A percentile compares a stretch with the other conserved stretches of the same genome.
Conservation (phyloP, 805 yeast genomes). For the Ogataea ganodermae region DNA sequence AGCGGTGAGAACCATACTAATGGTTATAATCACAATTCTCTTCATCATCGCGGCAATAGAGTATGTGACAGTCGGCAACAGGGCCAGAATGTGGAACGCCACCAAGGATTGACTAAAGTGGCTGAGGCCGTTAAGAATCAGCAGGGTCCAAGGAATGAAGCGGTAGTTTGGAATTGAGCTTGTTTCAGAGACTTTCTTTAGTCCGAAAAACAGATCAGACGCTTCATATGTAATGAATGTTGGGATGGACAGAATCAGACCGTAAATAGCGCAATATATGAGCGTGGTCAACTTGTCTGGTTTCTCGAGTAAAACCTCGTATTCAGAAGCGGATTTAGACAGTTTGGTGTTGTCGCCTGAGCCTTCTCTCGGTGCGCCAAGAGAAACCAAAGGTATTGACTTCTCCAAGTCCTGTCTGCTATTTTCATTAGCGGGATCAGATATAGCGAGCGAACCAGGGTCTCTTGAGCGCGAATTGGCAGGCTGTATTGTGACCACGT, state of each 20-base stretch:
- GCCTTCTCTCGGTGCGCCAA: background rate
- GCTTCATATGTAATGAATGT: constrained; percentile 71
- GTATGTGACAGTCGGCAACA: constrained; percentile 80
- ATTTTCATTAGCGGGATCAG: constrained; percentile 2
- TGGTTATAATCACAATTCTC: constrained; percentile 79
- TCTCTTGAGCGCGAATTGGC: constrained; percentile 5
- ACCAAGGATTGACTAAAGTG: constrained; percentile 80
- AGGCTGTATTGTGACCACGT: constrained; percentile 58
- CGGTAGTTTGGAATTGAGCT: constrained; percentile 26
- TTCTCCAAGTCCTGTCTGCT: constrained; percentile 12
- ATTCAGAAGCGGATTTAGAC: constrained; percentile 1
- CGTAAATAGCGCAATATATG: constrained; percentile 75
- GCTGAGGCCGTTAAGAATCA: constrained; percentile 67
- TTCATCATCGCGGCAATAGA: constrained; percentile 87
- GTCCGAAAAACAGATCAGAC: constrained; percentile 28
- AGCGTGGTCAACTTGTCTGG: constrained; percentile 83
- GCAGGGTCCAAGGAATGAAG: constrained; percentile 46
- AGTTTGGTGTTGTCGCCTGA: background rate
- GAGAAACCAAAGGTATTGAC: background rate
- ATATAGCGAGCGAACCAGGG: constrained; percentile 22
- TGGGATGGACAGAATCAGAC: constrained; percentile 69
- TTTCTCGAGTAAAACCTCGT: constrained; percentile 35
- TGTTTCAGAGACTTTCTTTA: constrained; percentile 8
- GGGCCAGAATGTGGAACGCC: constrained; percentile 78
- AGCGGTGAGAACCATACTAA: constrained; percentile 69